Base-by-base conservation (phyloP, 2,329 filamentous ascomycete species). In the Dendrostoma leiphaemia region DNA sequence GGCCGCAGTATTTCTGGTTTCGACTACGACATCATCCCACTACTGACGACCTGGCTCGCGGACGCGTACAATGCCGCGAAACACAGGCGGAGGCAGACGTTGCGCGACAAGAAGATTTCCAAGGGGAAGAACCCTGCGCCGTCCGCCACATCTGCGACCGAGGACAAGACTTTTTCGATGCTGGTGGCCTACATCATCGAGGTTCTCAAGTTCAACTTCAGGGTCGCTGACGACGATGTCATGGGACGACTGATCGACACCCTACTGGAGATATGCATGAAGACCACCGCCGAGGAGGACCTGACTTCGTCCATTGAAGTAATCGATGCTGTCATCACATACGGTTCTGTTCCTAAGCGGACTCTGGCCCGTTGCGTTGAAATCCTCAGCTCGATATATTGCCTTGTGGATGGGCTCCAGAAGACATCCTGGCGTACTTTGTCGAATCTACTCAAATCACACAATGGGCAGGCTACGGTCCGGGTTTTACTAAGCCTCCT, bases 171-270 rank as follows among this genome's bases (percentile, higher is more conserved):
- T 62, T 74, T 91, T 50, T 72, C 79, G 2, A 78, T 81, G 45
- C 70, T 91, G 2, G 90, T 91, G 63, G 69, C 74, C 12, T 88
- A 85, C 60, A 76, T 88, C 51, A 78, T 80, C 54, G 83, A 89
- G 58, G 77, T 90, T 51, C 83, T 89, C 71, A 90, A 89, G 65
- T 91, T 89, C 74, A 90, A 86, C 65, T 88, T 85, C 67, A 87
- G 85, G 60, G 78, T 84, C 29, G 83, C 87, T 23, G 79, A 80
- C 59, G 85, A 89, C 59, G 70, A 77, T 29, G 81, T 86, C 43
- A 76, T 88, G 19, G 78, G 78, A 48, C 74, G 75, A 3, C 70
- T 91, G 50, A 81, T 92, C 53, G 77, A 82, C 53, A 78, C 78
- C 12, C 71, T 89, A 8, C 74, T 90, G 43, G 70, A 75, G 50